Percentiles rank a stretch among this genome's conserved stretches.
Evolutionary conservation across 345 rosid genomes (phyloP).

Genomic region (Arabidopsis arenosa): DNA sequence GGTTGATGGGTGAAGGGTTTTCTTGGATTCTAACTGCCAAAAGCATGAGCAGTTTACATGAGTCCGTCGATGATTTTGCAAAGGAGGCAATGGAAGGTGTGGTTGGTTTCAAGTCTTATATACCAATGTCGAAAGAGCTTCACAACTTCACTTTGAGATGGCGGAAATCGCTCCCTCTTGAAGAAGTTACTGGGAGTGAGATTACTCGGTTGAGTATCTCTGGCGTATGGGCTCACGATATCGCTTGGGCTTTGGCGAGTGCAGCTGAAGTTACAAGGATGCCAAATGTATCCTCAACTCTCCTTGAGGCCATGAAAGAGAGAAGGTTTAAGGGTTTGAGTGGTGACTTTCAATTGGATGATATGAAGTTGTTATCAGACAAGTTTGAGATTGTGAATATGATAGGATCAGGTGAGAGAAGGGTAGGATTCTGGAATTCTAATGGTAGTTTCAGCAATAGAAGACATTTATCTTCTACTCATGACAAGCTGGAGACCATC

Average conservation of each 20-base stretch:
- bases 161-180: slow-evolving; percentile 18
- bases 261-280: slow-evolving; percentile 39
- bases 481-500: slow-evolving; percentile 32
- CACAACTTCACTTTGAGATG: slow-evolving; percentile 42
- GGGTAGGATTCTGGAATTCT: slow-evolving; percentile 46
- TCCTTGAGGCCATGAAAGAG: slow-evolving; percentile 37
- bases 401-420: slow-evolving; percentile 40
- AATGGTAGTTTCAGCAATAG: slow-evolving; percentile 37
- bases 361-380: slow-evolving; percentile 32
- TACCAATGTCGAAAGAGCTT: slow-evolving; percentile 48
- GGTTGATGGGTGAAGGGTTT: slow-evolving; percentile 49
- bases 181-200: slow-evolving; percentile 19
- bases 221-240: slow-evolving; percentile 48
- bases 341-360: slow-evolving; percentile 41
- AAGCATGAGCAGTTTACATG: slow-evolving; percentile 25
- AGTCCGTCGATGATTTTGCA: background rate
- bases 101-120: slow-evolving; percentile 46
- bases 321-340: slow-evolving; percentile 44
- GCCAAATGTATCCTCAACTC: slow-evolving; percentile 29
- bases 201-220: slow-evolving; percentile 27
- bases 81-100: slow-evolving; percentile 53
- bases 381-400: slow-evolving; percentile 51
- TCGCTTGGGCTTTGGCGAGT: slow-evolving; percentile 38
- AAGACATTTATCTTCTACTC: slow-evolving; percentile 26
- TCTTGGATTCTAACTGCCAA: slow-evolving; percentile 50